Base-by-base conservation (phyloP, 495 filamentous ascomycete species). In the Lasiosphaeria ovina region DNA sequence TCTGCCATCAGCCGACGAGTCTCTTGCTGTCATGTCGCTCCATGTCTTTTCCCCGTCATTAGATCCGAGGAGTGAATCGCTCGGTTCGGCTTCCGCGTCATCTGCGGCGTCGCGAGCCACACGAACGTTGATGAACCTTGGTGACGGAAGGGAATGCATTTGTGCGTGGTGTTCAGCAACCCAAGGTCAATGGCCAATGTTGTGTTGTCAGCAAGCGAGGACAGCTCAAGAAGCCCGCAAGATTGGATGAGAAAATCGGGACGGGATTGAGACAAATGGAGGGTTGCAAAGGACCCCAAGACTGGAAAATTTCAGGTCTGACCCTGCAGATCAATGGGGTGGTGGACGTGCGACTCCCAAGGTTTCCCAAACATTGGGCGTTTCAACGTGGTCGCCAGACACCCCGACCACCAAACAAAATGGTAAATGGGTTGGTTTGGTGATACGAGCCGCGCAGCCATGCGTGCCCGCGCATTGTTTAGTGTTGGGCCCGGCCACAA, bases 21-120 rank as follows among this genome's bases (percentile, higher is more conserved):
- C 56, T 3, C 40, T n/a, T 1, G 51, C 50, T 2, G 52, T 55
- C 10, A 57, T 54, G 42, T 67, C 62, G 57, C 56, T 64, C 62
- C 65, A 64, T 1, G 59, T 62, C 12, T 40, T 57, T 14, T 59
- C 42, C 3, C 48, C 51, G 36, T 51, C 54, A n/a, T 36, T 32
- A 11, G 32, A 17, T 55, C 44, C 44, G 44, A 47, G 11, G 44
- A 47, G 44, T 5, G 12, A 47, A n/a, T 47, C 12, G 12, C 7
- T 14, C 16, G 12, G 6, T 47, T 47, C 8, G 8, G 38, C 38
- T 9, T 47, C 24, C 24, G 24, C 44, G 44, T 47, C 8, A 42
- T 7, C 7, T 12, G 38, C 38, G 3, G 12, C 38, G 5, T 47
- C 44, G 44, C 44, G 44, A n/a, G 12, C 8, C 4, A 5, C 44